phyloP scores from a whole-genome alignment of 805 yeast genomes.

The Saccharomycopsis fodiens region DNA sequence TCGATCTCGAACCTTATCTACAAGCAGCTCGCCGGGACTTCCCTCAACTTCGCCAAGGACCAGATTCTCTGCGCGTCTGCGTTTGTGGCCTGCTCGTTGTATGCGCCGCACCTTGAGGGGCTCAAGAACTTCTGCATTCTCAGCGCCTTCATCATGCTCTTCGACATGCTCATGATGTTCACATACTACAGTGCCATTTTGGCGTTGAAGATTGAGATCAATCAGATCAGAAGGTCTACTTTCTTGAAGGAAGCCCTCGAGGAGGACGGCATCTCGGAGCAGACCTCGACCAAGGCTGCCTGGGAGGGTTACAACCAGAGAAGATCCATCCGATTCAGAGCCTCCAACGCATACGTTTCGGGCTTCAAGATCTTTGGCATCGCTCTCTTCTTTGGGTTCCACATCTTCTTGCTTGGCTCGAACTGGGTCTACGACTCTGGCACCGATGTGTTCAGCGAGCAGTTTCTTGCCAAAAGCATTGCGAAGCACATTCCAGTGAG shows the following conservation, averaged over 20 bases:
- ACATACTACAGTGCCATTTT: conserved; percentile 81
- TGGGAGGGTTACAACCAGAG: conserved; percentile 25
- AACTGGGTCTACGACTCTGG: conserved; percentile 35
- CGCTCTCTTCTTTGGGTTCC: conserved; percentile 52
- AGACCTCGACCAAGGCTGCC: conserved; percentile 68
- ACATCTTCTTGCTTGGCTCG: conserved; percentile 60
- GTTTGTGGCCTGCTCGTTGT: conserved; percentile 55
- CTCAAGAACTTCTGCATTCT: conserved; percentile 75
- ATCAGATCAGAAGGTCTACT: conserved; percentile 74
- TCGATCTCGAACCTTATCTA: conserved; percentile 27
- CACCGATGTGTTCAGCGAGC: conserved; percentile 20
- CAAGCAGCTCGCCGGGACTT: conserved; percentile 31
- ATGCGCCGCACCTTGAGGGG: conserved; percentile 62
- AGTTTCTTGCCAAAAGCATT: conserved; percentile 32
- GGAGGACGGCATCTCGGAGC: conserved; percentile 82
- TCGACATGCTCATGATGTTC: conserved; percentile 64
- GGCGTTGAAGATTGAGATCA: conserved; percentile 83
- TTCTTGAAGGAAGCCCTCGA: conserved; percentile 72
- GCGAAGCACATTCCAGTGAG: conserved; percentile 40
- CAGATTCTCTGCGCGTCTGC: conserved; percentile 66
- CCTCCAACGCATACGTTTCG: conserved; percentile 30
- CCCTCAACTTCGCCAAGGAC: conserved; percentile 50
- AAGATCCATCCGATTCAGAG: conserved; percentile 22
- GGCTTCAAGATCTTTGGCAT: conserved; percentile 55
- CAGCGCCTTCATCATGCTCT: conserved; percentile 58